These are phyloP conservation scores for Nothophaeocryptopus gaeumannii DNA, from an alignment of 2,329 filamentous ascomycete genomes.

Conservation along the genomic window DNA sequence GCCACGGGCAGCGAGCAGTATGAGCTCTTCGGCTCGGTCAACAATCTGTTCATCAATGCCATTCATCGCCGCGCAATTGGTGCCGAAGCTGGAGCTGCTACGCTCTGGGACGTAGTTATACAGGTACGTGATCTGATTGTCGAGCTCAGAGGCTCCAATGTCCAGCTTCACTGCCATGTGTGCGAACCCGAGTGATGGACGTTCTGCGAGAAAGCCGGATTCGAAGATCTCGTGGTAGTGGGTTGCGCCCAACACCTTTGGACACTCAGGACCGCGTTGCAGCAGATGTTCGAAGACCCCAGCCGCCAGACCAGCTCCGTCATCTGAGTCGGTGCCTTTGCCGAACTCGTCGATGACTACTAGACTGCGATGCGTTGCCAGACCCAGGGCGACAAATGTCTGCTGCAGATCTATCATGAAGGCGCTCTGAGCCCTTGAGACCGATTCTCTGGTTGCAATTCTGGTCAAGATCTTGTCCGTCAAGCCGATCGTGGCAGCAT, in stretches of 20 bases:
- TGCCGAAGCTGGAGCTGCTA: constrained; percentile 79
- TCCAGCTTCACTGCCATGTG: constrained; percentile 72
- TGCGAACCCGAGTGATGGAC: constrained; percentile 55
- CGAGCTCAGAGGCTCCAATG: constrained; percentile 46
- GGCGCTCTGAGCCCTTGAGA: constrained; percentile 62
- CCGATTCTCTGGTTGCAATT: constrained; percentile 70
- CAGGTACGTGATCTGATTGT: constrained; percentile 53
- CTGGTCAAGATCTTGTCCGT: constrained; percentile 91
- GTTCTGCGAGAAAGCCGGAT: constrained; percentile 53
- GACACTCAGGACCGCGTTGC: constrained; percentile 46
- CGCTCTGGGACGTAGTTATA: constrained; percentile 54
- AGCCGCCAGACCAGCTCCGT: constrained; percentile 63
- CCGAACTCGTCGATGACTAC: constrained; percentile 92
- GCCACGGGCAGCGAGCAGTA: constrained; percentile 64
- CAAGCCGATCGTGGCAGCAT: constrained; percentile 71
- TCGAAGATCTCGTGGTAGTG: constrained; percentile 75
- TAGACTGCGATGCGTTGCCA: constrained; percentile 73
- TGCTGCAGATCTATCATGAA: constrained; percentile 87
- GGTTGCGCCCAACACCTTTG: constrained; percentile 61
- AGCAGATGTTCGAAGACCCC: constrained; percentile 60
- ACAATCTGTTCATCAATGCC: constrained; percentile 73
- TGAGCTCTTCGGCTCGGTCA: constrained; percentile 70
- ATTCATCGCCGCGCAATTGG: constrained; percentile 79
- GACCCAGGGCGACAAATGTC: constrained; percentile 70
- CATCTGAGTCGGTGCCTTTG: constrained; percentile 63